phyloP scores from a whole-genome alignment of 768 basidiomycete species.

The Cystobasidium ongulense region DNA sequence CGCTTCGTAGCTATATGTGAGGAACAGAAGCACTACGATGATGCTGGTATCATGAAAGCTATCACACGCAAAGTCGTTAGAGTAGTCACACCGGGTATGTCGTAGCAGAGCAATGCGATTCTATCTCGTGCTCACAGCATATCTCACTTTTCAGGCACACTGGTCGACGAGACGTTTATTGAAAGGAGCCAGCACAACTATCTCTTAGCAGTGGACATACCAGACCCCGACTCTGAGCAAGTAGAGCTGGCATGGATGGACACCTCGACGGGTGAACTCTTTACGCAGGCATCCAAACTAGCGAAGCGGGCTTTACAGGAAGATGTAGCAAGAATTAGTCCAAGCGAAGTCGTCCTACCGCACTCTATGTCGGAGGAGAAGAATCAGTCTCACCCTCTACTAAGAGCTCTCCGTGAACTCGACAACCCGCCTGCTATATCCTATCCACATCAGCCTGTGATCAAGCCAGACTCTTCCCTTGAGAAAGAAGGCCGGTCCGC shows the following conservation, averaged over 20 bases:
- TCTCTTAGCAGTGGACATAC: constrained; percentile 58
- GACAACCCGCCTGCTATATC: constrained; percentile 9
- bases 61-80: constrained; percentile 76
- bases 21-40: constrained; percentile 62
- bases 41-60: constrained; percentile 40
- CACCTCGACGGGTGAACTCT: constrained; percentile 91
- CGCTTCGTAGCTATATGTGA: constrained; percentile 88
- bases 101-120: background rate
- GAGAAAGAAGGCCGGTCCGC: background rate
- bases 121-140: too few species aligned
- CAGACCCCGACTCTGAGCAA: constrained; percentile 21
- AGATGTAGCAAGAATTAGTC: constrained; percentile 71
- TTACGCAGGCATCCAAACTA: constrained; percentile 56
- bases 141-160: constrained; percentile 49
- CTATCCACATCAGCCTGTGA: background rate
- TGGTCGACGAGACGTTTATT: constrained; percentile 83
- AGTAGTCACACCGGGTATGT: constrained; percentile 71
- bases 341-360: constrained; percentile 68
- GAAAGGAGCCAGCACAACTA: constrained; percentile 83
- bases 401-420: background rate
- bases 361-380: background rate
- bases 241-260: constrained; percentile 75
- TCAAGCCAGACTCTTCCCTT: background rate
- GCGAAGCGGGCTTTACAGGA: constrained; percentile 56
- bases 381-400: background rate